phyloP scores from a whole-genome alignment of 805 yeast species.

The Metschnikowia rubicola region DNA sequence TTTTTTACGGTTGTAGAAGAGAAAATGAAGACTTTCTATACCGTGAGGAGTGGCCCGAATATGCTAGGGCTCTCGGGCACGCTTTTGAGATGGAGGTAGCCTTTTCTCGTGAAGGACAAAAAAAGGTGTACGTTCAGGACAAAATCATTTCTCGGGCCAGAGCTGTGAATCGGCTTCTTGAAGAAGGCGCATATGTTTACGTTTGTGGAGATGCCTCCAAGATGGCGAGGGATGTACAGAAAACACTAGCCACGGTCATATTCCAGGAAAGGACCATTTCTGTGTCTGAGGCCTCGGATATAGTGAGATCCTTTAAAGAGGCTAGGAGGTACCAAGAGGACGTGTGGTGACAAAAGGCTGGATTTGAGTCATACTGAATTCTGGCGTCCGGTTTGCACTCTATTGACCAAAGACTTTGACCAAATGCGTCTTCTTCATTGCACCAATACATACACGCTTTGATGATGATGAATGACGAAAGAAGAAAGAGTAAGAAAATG shows the following conservation, averaged over 20 bases:
- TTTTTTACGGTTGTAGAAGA: conserved; percentile 87
- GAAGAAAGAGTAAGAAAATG: too few species aligned
- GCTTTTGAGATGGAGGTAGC: conserved; percentile 75
- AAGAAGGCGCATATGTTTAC: conserved; percentile 78
- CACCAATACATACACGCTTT: too few species aligned
- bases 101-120: conserved; percentile 68
- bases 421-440: too few species aligned
- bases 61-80: conserved; percentile 56
- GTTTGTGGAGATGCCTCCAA: conserved; percentile 96
- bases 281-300: conserved; percentile 67
- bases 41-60: conserved; percentile 84
- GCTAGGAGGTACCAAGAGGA: conserved; percentile 94
- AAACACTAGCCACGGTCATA: conserved; percentile 61
- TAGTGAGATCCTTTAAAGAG: conserved; percentile 73
- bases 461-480: too few species aligned
- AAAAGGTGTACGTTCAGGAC: conserved; percentile 85
- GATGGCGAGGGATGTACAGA: conserved; percentile 93
- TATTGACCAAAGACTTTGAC: too few species aligned
- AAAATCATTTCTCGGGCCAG: conserved; percentile 52
- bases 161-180: conserved; percentile 52
- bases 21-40: conserved; percentile 77
- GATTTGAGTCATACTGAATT: too few species aligned
- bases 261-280: conserved; percentile 59
- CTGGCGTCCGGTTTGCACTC: too few species aligned
- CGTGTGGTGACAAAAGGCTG: conserved; percentile 64